Evolutionary conservation across 768 basidiomycete genomes (phyloP).

Genomic region (Hemileccinum impolitum): DNA sequence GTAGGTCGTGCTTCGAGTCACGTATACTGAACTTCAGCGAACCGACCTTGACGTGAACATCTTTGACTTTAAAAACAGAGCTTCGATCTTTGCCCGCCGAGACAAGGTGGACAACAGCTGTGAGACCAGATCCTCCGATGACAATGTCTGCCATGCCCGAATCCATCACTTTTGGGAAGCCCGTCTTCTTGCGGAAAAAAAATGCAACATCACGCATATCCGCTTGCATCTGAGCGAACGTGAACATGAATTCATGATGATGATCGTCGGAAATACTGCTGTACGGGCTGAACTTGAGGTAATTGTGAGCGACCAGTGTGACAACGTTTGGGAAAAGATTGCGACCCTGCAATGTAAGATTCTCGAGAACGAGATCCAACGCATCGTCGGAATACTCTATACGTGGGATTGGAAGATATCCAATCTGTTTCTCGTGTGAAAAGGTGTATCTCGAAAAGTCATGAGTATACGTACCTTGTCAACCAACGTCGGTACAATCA

Average conservation of each 20-base stretch:
- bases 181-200: constrained; percentile 83
- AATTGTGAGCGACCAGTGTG: constrained; percentile 74
- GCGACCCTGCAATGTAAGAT: constrained; percentile 80
- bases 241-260: constrained; percentile 71
- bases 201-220: constrained; percentile 95
- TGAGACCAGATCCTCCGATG: constrained; percentile 80
- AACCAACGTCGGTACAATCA: constrained; percentile 78
- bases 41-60: constrained; percentile 78
- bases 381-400: constrained; percentile 89
- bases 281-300: constrained; percentile 83
- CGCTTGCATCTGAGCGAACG: constrained; percentile 83
- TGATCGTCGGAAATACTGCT: constrained; percentile 47
- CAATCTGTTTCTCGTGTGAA: constrained; percentile 41
- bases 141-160: constrained; percentile 83
- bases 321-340: constrained; percentile 87
- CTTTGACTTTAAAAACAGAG: constrained; percentile 70
- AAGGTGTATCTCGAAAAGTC: not conserved
- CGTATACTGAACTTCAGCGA: constrained; percentile 87
- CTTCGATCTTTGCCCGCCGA: constrained; percentile 58
- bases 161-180: constrained; percentile 76
- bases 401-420: constrained; percentile 86
- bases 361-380: constrained; percentile 90
- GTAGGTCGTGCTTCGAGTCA: constrained; percentile 84
- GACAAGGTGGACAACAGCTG: constrained; percentile 59
- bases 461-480: constrained; percentile 52